Base-by-base conservation (phyloP, 140 eudicot genomes). In the Bidens hawaiensis region DNA sequence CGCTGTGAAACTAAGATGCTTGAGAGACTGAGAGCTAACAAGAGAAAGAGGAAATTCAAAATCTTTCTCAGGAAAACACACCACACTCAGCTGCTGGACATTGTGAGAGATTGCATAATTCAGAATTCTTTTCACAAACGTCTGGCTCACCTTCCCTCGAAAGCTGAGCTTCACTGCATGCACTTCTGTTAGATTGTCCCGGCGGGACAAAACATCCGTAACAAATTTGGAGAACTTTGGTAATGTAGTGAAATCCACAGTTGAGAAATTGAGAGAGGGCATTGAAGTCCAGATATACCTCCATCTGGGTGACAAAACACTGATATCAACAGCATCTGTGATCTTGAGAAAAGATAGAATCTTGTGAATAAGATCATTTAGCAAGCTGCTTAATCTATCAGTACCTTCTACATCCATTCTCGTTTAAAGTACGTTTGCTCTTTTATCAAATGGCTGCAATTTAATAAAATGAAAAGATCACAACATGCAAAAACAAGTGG, bases 311-410 rank as follows among this genome's bases (percentile, higher is more conserved):
- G 77, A 63, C 41, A 72, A 8, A 17, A 54, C 23, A 46, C 66
- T 63, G 0, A 59, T 53, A 27, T 63, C 58, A 45, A 72, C 46
- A 18, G 7, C 60, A 6, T 17, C 50, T 22, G 13, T 69, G 34
- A 15, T 57, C 21, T 72, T 65, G 9, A 63, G 0, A 55, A 8
- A 43, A 45, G 77, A 72, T n/a, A n/a, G n/a, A 51, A 31, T 62
- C 53, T 64, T 41, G 45, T 72, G 71, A 33, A 72, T 52, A 31
- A 72, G 36, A 45, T 58, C 66, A 64, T 40, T 56, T 5, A 65
- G 71, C 60, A 63, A 42, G 40, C 60, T 42, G 51, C 64, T 63
- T 28, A 63, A 6, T 26, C 69, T 27, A 60, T 54, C 73, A n/a
- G n/a, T n/a, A 16, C 46, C 64, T 17, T 0, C 52, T 46, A 46